Percentiles rank a stretch among this genome's conserved stretches.
These are phyloP conservation scores for Xerophyta viscosa DNA, from an alignment of 106 monocot genomes.

Conservation along the genomic window DNA sequence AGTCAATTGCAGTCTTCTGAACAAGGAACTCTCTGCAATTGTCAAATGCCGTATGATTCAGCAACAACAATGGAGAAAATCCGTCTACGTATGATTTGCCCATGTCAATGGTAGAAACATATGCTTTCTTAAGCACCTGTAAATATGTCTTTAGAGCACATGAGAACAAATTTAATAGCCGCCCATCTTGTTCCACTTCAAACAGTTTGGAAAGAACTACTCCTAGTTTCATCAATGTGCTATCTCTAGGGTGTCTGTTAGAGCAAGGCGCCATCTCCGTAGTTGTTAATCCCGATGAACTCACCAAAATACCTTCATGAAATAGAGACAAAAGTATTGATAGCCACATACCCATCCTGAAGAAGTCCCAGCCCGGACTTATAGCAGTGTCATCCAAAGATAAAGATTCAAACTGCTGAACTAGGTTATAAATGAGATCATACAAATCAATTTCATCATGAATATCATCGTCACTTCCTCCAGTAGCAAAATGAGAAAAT, in stretches of 20 bases:
- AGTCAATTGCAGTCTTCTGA: constrained; percentile 34
- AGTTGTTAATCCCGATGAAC: constrained; percentile 19
- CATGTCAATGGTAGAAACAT: constrained; percentile 39
- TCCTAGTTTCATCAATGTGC: constrained; percentile 17
- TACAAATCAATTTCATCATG: constrained; percentile 16
- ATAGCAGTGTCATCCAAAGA: constrained; percentile 1
- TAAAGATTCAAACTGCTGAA: constrained; percentile 32
- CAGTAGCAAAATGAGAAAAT: constrained; percentile 33
- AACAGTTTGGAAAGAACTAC: constrained; percentile 16
- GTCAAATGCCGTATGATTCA: constrained; percentile 57
- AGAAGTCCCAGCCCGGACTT: constrained; percentile 56
- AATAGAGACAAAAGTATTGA: constrained; percentile 56
- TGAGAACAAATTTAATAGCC: constrained; percentile 39
- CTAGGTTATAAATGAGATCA: constrained; percentile 24
- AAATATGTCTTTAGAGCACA: constrained; percentile 54
- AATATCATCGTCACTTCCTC: constrained; percentile 7
- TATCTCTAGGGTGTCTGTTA: constrained; percentile 8
- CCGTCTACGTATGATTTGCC: constrained; percentile 9
- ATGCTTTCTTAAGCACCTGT: constrained; percentile 44
- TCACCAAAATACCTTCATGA: constrained; percentile 35
- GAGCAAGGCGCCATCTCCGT: constrained; percentile 15
- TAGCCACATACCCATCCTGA: constrained; percentile 51
- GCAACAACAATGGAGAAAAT: constrained; percentile 50
- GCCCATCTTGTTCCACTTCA: constrained; percentile 25
- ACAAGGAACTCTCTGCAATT: constrained; percentile 39